These are phyloP conservation scores for Clonostachys sp. DNA, from an alignment of 2,329 filamentous ascomycete species.

Conservation along the genomic window DNA sequence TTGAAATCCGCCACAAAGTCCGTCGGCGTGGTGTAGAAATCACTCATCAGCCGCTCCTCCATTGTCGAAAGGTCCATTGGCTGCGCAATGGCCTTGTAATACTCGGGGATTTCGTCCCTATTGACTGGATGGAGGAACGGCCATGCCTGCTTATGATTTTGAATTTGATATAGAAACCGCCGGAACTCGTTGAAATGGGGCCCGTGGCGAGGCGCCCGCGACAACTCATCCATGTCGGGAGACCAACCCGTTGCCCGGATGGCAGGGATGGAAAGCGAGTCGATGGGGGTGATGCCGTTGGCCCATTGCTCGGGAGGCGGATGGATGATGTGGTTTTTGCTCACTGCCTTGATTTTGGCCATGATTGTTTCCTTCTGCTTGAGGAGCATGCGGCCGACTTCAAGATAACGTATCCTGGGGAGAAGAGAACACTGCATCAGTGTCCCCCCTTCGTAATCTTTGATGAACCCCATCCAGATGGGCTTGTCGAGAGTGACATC, in stretches of 20 bases:
- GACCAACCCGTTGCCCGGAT: conserved; percentile 87
- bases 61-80: conserved; percentile 74
- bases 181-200: conserved; percentile 70
- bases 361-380: conserved; percentile 90
- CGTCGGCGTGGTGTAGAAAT: conserved; percentile 65
- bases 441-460: conserved; percentile 91
- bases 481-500: conserved; percentile 82
- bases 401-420: conserved; percentile 81
- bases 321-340: conserved; percentile 65
- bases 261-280: conserved; percentile 70
- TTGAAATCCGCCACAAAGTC: conserved; percentile 69
- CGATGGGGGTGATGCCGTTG: conserved; percentile 54
- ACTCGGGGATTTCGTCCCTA: conserved; percentile 70
- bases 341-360: conserved; percentile 82
- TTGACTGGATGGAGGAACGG: conserved; percentile 73
- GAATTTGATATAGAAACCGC: conserved; percentile 69
- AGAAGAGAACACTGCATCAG: conserved; percentile 97
- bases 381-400: conserved; percentile 78
- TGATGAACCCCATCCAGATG: conserved; percentile 98
- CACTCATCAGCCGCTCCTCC: conserved; percentile 69
- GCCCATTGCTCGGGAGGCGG: conserved; percentile 64
- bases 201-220: conserved; percentile 69
- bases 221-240: conserved; percentile 81
- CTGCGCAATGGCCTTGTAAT: conserved; percentile 74
- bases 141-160: conserved; percentile 69